phyloP scores from a whole-genome alignment of 2,329 filamentous ascomycete species.

The Pseudogymnoascus sp. region DNA sequence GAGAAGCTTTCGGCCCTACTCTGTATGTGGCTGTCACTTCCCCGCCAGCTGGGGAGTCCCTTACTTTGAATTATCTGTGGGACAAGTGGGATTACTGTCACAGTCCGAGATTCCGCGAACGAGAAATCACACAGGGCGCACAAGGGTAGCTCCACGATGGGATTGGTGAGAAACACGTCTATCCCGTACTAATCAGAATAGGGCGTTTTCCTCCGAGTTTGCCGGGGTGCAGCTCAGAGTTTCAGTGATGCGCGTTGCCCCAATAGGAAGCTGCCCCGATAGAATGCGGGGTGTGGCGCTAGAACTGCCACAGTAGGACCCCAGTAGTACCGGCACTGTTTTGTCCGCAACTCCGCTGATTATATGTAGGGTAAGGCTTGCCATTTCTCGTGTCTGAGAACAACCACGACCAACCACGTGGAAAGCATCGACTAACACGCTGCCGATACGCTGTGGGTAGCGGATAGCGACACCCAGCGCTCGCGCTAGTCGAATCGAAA shows the following conservation, averaged over 20 bases:
- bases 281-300: background rate
- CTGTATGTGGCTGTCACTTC: background rate
- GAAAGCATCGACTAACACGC: background rate
- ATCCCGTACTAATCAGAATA: background rate
- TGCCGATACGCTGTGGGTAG: background rate
- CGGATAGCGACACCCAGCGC: background rate
- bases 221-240: background rate
- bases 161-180: background rate
- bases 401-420: background rate
- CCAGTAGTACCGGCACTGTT: constrained; percentile 3
- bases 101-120: background rate
- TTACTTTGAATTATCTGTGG: background rate
- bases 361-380: background rate
- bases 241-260: background rate
- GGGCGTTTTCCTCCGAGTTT: background rate
- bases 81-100: background rate
- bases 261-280: background rate
- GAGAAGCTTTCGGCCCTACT: constrained; percentile 2
- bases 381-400: constrained; percentile 1
- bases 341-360: constrained; percentile 4
- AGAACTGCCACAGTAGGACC: constrained; percentile 3
- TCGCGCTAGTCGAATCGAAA: background rate
- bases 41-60: constrained; percentile 1
- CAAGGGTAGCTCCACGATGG: background rate
- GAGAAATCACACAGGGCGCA: background rate